These are phyloP conservation scores for Venturia pyrina DNA, from an alignment of 2,329 filamentous ascomycete species.

Conservation along the genomic window DNA sequence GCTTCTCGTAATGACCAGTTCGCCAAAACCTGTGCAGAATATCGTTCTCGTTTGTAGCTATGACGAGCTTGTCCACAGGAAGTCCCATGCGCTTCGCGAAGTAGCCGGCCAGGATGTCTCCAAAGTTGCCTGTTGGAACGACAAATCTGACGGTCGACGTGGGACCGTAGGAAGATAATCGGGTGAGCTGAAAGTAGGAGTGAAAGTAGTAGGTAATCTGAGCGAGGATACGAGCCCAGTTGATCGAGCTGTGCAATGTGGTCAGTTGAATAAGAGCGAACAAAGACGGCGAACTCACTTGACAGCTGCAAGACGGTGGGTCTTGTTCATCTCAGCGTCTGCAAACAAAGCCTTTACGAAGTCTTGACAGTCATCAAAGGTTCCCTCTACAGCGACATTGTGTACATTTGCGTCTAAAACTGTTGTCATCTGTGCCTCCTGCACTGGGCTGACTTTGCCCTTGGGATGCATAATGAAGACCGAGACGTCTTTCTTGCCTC, in stretches of 20 bases:
- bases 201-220: constrained; percentile 98
- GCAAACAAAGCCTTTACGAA: constrained; percentile 90
- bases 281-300: constrained; percentile 37
- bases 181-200: constrained; percentile 74
- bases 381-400: constrained; percentile 80
- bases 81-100: constrained; percentile 88
- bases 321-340: constrained; percentile 72
- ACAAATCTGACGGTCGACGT: constrained; percentile 66
- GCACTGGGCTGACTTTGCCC: constrained; percentile 80
- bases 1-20: constrained; percentile 81
- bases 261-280: constrained; percentile 68
- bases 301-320: constrained; percentile 78
- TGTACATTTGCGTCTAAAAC: constrained; percentile 85
- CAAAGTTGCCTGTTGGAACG: constrained; percentile 93
- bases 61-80: constrained; percentile 76
- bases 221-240: constrained; percentile 86
- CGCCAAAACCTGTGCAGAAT: constrained; percentile 94
- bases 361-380: constrained; percentile 95
- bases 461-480: constrained; percentile 93
- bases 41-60: constrained; percentile 96
- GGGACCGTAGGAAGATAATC: constrained; percentile 44
- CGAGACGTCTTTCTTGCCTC: constrained; percentile 93
- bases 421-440: constrained; percentile 96
- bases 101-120: constrained; percentile 86
- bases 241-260: constrained; percentile 60